A percentile compares a stretch with the other conserved stretches of the same genome.
Evolutionary conservation across 1,139 yeast species (phyloP).

Genomic region (Geotrichum citri-aurantii): DNA sequence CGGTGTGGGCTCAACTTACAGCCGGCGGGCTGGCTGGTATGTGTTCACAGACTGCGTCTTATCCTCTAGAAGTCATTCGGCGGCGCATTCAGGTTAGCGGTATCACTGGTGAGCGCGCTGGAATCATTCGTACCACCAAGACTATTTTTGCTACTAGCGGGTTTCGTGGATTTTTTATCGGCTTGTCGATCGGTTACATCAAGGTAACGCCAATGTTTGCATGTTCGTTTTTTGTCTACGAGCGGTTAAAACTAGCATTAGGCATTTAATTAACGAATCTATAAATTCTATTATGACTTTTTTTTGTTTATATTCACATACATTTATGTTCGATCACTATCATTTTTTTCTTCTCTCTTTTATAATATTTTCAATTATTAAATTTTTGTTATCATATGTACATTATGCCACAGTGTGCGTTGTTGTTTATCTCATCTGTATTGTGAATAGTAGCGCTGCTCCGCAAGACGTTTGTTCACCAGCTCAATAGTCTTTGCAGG

Average conservation of each 20-base stretch:
- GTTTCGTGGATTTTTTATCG: constrained; percentile 81
- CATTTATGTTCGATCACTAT: background rate
- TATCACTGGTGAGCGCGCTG: constrained; percentile 22
- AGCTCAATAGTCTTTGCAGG: constrained; percentile 51
- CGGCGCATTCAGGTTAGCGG: constrained; percentile 85
- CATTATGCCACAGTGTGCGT: background rate
- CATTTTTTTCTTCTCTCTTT: background rate
- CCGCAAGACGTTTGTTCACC: constrained; percentile 60
- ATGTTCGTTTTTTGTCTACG: constrained; percentile 91
- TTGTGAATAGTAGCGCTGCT: constrained; percentile 56
- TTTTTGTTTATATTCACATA: background rate
- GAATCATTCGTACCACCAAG: constrained; percentile 41
- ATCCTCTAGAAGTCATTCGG: constrained; percentile 92
- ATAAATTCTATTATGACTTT: background rate
- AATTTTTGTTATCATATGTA: background rate
- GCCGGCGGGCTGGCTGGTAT: constrained; percentile 97
- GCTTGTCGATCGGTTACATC: constrained; percentile 88
- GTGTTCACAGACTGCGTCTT: constrained; percentile 93
- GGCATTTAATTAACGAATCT: constrained; percentile 44
- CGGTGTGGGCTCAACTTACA: constrained; percentile 83
- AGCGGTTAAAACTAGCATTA: constrained; percentile 64
- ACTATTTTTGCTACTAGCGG: constrained; percentile 65
- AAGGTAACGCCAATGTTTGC: constrained; percentile 97
- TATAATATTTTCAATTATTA: background rate
- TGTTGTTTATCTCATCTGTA: constrained; percentile 23